Percentiles rank a stretch among this genome's conserved stretches.
These are phyloP conservation scores for Pleodorina starrii DNA, from an alignment of 139 green algal species.

Conservation along the genomic window DNA sequence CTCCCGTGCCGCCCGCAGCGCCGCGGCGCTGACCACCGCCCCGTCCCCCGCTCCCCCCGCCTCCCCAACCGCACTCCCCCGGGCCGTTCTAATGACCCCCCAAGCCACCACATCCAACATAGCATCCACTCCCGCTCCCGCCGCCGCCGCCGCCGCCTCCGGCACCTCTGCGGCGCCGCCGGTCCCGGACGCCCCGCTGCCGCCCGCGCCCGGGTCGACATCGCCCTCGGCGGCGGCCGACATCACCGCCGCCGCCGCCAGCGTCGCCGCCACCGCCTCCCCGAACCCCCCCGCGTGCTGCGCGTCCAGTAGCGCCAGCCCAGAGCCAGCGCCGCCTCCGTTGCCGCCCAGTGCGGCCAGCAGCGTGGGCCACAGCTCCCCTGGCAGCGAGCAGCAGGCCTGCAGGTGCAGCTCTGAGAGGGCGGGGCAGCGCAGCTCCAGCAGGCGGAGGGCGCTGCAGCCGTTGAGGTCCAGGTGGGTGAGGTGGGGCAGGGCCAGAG, in stretches of 20 bases:
- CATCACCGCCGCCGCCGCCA: conserved; percentile 38
- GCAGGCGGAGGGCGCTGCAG: conserved; percentile 58
- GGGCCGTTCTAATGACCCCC: no score
- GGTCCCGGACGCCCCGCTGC: neutral
- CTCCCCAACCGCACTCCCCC: no score
- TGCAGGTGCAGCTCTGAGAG: conserved; percentile 65
- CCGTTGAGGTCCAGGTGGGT: conserved; percentile 69
- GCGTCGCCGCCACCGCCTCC: conserved; percentile 30
- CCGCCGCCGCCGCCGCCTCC: neutral
- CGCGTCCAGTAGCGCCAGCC: conserved; percentile 56
- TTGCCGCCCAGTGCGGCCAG: neutral
- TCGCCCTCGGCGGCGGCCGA: neutral
- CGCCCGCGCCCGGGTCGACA: neutral
- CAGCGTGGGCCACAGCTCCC: conserved; percentile 2
- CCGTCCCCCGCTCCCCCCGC: neutral
- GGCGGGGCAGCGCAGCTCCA: conserved; percentile 71
- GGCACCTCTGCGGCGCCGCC: neutral
- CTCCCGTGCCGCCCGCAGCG: conserved; percentile 8
- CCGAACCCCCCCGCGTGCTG: conserved; percentile 51
- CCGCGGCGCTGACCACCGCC: neutral
- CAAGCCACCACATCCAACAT: no score
- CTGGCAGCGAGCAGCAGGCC: conserved; percentile 54
- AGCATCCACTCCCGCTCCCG: no score
- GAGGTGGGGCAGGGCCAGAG: conserved; percentile 65
- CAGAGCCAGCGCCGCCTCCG: neutral